phyloP scores from a whole-genome alignment of 2,329 filamentous ascomycete genomes.

The Sclerotiophoma versabilis region DNA sequence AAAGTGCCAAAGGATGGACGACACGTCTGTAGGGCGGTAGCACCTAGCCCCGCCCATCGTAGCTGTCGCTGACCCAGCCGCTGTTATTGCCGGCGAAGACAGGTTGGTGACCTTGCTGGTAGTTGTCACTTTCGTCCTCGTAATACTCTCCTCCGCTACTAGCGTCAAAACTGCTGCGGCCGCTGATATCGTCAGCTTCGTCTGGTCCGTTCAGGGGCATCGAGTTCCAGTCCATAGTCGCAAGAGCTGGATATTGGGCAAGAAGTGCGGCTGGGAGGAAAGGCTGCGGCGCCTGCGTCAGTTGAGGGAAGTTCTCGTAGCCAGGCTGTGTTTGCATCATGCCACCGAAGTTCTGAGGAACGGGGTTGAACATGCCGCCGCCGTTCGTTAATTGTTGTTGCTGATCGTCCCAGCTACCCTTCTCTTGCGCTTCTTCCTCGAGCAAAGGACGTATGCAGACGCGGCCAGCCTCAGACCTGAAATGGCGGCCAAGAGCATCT shows the following conservation, averaged over 20 bases:
- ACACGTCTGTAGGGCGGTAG: no score
- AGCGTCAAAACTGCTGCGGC: slow-evolving; percentile 78
- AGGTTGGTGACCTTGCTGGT: slow-evolving; percentile 35
- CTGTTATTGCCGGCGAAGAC: slow-evolving; percentile 38
- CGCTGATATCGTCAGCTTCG: slow-evolving; percentile 70
- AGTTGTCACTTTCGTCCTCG: slow-evolving; percentile 69
- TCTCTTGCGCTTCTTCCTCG: slow-evolving; percentile 90
- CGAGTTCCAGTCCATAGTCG: slow-evolving; percentile 84
- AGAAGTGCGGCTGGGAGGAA: slow-evolving; percentile 85
- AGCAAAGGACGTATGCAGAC: slow-evolving; percentile 97
- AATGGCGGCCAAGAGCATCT: slow-evolving; percentile 92
- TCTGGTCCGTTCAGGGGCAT: slow-evolving; percentile 69
- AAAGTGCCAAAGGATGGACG: not conserved
- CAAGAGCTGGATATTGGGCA: slow-evolving; percentile 92
- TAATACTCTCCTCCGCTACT: slow-evolving; percentile 74
- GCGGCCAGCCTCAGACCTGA: slow-evolving; percentile 91
- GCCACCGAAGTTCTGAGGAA: slow-evolving; percentile 40
- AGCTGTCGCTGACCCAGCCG: slow-evolving; percentile 48
- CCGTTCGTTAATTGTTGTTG: slow-evolving; percentile 64
- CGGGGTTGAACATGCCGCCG: slow-evolving; percentile 52
- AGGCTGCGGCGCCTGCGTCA: slow-evolving; percentile 40
- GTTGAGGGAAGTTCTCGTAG: slow-evolving; percentile 41
- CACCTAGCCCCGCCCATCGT: slow-evolving; percentile 13
- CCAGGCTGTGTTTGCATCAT: slow-evolving; percentile 47
- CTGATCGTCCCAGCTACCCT: slow-evolving; percentile 65